Conservation (phyloP, 2,329 filamentous ascomycete genomes). For the Aureobasidium sp. region DNA sequence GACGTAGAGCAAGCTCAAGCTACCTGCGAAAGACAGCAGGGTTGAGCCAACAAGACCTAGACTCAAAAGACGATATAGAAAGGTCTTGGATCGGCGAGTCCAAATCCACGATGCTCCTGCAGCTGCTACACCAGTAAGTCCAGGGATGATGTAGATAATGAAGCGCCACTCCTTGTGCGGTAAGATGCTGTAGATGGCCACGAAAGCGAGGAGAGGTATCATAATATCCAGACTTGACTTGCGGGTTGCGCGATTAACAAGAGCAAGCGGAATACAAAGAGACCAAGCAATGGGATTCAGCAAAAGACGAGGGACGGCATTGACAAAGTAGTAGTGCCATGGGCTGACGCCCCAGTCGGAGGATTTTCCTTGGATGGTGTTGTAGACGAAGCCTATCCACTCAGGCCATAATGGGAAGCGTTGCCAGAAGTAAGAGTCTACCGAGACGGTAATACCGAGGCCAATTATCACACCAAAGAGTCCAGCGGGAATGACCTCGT, state of each 20-base stretch:
- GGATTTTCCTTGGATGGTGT: slow-evolving; percentile 74
- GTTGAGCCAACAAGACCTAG: slow-evolving; percentile 52
- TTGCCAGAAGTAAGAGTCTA: slow-evolving; percentile 96
- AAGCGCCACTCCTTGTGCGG: slow-evolving; percentile 97
- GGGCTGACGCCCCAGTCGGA: slow-evolving; percentile 82
- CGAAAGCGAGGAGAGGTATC: slow-evolving; percentile 61
- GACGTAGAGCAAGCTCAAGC: slow-evolving; percentile 60
- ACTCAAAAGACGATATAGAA: slow-evolving; percentile 47
- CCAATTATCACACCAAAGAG: slow-evolving; percentile 56
- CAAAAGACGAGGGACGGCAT: slow-evolving; percentile 71
- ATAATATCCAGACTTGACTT: slow-evolving; percentile 43
- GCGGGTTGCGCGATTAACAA: slow-evolving; percentile 40
- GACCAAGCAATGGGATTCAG: slow-evolving; percentile 64
- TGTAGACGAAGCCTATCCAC: slow-evolving; percentile 81
- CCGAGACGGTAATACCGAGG: slow-evolving; percentile 58
- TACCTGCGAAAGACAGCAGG: slow-evolving; percentile 50
- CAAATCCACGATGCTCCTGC: slow-evolving; percentile 61
- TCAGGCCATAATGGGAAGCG: slow-evolving; percentile 74
- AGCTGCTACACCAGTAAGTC: slow-evolving; percentile 68
- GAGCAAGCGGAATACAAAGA: slow-evolving; percentile 41
- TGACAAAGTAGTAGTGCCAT: slow-evolving; percentile 78
- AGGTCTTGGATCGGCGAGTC: slow-evolving; percentile 52
- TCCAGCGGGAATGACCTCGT: slow-evolving; percentile 58
- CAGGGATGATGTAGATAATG: slow-evolving; percentile 78
- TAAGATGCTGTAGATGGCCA: slow-evolving; percentile 74